Percentiles rank a stretch among this genome's conserved stretches.
These are phyloP conservation scores for Botryobasidium botryosum DNA, from an alignment of 768 basidiomycete species.

Conservation along the genomic window DNA sequence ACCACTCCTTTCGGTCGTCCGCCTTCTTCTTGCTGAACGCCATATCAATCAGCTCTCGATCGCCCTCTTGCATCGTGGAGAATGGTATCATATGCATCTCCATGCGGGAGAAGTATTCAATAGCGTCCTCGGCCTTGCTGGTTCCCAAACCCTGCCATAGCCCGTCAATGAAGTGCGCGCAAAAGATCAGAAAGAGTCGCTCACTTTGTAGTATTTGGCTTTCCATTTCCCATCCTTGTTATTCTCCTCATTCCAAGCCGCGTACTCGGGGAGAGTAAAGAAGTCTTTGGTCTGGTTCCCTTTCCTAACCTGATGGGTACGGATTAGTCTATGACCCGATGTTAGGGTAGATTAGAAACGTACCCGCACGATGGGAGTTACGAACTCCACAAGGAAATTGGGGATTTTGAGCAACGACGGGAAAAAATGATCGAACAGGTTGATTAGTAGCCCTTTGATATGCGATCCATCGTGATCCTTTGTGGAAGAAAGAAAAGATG, in stretches of 20 bases:
- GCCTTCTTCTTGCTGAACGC: conserved; percentile 99
- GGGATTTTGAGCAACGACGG: conserved; percentile 84
- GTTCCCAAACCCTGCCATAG: conserved; percentile 77
- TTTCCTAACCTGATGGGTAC: conserved; percentile 33
- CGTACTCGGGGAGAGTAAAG: conserved; percentile 95
- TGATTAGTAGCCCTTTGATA: conserved; percentile 98
- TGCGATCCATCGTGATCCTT: conserved; percentile 99
- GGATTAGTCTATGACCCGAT: neutral
- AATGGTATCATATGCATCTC: conserved; percentile 91
- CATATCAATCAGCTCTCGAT: conserved; percentile 81
- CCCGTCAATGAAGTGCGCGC: neutral
- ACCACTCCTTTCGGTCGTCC: conserved; percentile 96
- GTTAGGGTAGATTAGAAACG: conserved; percentile 13
- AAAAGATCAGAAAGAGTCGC: conserved; percentile 10
- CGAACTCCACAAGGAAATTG: conserved; percentile 91
- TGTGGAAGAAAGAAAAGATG: neutral
- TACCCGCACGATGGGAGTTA: conserved; percentile 94
- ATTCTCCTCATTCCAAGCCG: conserved; percentile 73
- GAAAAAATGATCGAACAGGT: conserved; percentile 93
- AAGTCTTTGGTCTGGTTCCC: conserved; percentile 66
- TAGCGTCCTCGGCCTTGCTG: conserved; percentile 73
- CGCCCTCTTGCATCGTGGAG: conserved; percentile 58
- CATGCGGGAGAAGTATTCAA: conserved; percentile 86
- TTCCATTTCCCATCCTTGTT: conserved; percentile 68
- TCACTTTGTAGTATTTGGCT: conserved; percentile 93